These are phyloP conservation scores for Afroboletus lepidellus DNA, from an alignment of 1,284 basidiomycete genomes.

Conservation along the genomic window DNA sequence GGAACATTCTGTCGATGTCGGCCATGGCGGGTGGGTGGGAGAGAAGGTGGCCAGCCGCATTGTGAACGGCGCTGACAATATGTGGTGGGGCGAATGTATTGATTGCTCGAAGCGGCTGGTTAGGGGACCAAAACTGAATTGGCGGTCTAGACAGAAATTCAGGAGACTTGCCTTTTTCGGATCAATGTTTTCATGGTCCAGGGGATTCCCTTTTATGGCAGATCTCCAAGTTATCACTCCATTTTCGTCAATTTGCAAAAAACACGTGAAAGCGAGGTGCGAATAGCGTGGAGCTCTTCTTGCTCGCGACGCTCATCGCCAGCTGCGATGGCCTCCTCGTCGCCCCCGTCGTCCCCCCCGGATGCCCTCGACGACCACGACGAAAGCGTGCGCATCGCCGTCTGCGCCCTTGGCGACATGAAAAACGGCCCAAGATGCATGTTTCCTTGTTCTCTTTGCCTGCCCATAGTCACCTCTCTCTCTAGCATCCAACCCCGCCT, in stretches of 20 bases:
- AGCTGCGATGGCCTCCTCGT: conserved; percentile 13
- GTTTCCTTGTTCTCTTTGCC: background rate
- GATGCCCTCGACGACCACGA: conserved; percentile 31
- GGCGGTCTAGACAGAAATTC: conserved; percentile 6
- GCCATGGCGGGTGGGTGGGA: conserved; percentile 13
- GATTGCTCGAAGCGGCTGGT: conserved; percentile 11
- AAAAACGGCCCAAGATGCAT: conserved; percentile 22
- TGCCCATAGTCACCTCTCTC: background rate
- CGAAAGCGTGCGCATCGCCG: conserved; percentile 42
- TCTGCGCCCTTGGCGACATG: conserved; percentile 40
- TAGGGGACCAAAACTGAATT: background rate
- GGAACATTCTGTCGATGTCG: conserved; percentile 28
- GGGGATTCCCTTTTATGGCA: conserved; percentile 10
- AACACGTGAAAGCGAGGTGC: conserved; percentile 24
- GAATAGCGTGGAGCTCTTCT: background rate
- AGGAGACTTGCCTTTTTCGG: conserved; percentile 18
- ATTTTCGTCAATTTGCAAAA: conserved; percentile 1
- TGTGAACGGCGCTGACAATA: conserved; percentile 12
- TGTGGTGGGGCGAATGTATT: conserved; percentile 17
- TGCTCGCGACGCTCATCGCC: background rate
- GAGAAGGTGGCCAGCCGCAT: conserved; percentile 15
- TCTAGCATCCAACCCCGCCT: background rate
- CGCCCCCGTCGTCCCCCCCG: conserved; percentile 17
- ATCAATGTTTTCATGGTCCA: background rate
- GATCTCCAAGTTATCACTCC: background rate